Evolutionary conservation across 2,329 filamentous ascomycete species (phyloP).

Genomic region (Botryotinia calthae): DNA sequence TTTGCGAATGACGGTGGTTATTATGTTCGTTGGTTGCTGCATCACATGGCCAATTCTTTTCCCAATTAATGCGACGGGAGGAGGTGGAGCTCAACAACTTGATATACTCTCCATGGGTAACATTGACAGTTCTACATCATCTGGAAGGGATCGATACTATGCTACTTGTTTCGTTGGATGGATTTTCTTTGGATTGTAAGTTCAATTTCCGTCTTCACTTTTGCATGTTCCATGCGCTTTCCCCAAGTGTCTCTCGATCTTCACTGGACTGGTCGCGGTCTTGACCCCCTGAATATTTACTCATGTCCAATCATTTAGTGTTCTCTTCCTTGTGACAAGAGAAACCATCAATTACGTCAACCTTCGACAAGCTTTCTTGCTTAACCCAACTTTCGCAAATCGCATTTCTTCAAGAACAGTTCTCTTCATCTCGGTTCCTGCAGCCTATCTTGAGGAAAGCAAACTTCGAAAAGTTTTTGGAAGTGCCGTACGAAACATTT

Average conservation of each 20-base stretch:
- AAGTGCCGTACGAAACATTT: slow-evolving; percentile 75
- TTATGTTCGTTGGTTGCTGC: slow-evolving; percentile 78
- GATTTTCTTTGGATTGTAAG: slow-evolving; percentile 73
- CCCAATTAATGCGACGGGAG: slow-evolving; percentile 83
- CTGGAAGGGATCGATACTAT: slow-evolving; percentile 62
- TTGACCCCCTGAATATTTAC: not conserved
- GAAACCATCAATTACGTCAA: slow-evolving; percentile 93
- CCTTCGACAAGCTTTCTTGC: slow-evolving; percentile 84
- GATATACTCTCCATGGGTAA: slow-evolving; percentile 80
- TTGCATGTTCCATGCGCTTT: too few species aligned
- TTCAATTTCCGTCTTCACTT: not conserved
- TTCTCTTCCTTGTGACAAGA: slow-evolving; percentile 83
- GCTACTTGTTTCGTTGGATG: slow-evolving; percentile 74
- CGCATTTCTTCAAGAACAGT: slow-evolving; percentile 89
- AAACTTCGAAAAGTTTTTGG: slow-evolving; percentile 80
- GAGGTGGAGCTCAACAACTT: slow-evolving; percentile 61
- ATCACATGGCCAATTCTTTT: slow-evolving; percentile 86
- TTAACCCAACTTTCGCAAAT: slow-evolving; percentile 78
- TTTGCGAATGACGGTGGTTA: slow-evolving; percentile 71
- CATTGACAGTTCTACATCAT: slow-evolving; percentile 54
- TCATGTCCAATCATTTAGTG: slow-evolving; percentile 31
- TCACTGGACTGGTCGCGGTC: too few species aligned
- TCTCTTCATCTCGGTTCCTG: slow-evolving; percentile 81
- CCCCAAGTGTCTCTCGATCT: not conserved
- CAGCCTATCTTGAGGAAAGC: slow-evolving; percentile 72